A percentile compares a stretch with the other conserved stretches of the same genome.
Conservation (phyloP, 306 rosid species). For the Pueraria montana region DNA sequence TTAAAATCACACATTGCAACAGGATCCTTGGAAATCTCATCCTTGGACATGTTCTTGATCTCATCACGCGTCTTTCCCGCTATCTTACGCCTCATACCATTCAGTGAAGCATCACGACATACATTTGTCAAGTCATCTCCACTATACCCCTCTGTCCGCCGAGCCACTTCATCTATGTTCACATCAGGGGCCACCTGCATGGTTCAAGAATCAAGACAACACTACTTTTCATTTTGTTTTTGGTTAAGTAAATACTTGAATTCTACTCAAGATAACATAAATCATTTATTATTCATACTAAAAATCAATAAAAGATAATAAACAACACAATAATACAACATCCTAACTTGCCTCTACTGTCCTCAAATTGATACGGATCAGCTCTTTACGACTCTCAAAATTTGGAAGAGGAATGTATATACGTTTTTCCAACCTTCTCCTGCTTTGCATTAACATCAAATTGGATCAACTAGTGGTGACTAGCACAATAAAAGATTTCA, state of each 20-base stretch:
- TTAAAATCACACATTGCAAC: conserved; percentile 97
- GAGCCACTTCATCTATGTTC: conserved; percentile 90
- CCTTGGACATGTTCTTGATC: conserved; percentile 95
- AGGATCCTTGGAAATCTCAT: conserved; percentile 95
- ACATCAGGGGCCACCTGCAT: conserved; percentile 82
- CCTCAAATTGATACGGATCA: conserved; percentile 90
- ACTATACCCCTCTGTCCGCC: conserved; percentile 91
- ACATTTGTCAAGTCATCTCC: conserved; percentile 98
- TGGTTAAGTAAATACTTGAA: background rate
- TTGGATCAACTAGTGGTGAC: conserved; percentile 46
- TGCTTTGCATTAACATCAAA: conserved; percentile 58
- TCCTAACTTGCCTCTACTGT: conserved; percentile 77
- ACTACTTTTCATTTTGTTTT: background rate
- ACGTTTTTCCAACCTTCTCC: conserved; percentile 98
- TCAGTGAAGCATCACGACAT: conserved; percentile 95
- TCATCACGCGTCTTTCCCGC: conserved; percentile 98
- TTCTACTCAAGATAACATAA: conserved; percentile 9
- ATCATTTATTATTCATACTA: background rate
- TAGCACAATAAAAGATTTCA: background rate
- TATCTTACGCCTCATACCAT: conserved; percentile 97
- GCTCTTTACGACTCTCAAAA: conserved; percentile 95
- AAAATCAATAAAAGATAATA: background rate
- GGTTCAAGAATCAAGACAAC: conserved; percentile 31
- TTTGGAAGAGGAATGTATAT: conserved; percentile 96
- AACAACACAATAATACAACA: background rate